Percentiles rank a stretch among this genome's conserved stretches.
These are phyloP conservation scores for Zygotorulaspora chibaensis DNA, from an alignment of 805 yeast genomes.

Conservation along the genomic window DNA sequence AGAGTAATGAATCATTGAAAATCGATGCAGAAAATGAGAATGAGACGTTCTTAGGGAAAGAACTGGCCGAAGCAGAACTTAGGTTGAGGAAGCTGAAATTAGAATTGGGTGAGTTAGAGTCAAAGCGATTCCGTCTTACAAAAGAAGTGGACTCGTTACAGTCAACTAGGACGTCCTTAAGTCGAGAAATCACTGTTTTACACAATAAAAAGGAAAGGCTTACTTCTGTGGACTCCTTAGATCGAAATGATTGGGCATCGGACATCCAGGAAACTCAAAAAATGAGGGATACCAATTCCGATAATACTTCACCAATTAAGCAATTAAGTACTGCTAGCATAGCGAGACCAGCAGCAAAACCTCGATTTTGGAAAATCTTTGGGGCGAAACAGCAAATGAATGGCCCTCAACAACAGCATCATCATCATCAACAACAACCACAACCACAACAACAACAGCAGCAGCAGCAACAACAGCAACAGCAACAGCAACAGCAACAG, in stretches of 20 bases:
- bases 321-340: constrained; percentile 24
- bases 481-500: constrained; percentile 9
- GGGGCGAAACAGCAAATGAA: constrained; percentile 11
- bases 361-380: constrained; percentile 34
- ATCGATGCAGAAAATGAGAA: constrained; percentile 6
- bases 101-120: constrained; percentile 40
- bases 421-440: no score
- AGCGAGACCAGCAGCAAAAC: constrained; percentile 25
- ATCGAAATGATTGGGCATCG: constrained; percentile 6
- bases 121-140: constrained; percentile 41
- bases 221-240: constrained; percentile 17
- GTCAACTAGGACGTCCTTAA: constrained; percentile 44
- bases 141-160: constrained; percentile 52
- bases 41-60: constrained; percentile 17
- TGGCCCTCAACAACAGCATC: constrained; percentile 5
- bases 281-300: constrained; percentile 7
- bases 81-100: constrained; percentile 39
- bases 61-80: constrained; percentile 32
- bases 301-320: constrained; percentile 13
- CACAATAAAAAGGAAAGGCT: constrained; percentile 14
- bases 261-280: constrained; percentile 1
- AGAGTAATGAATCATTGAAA: neutral
- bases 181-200: constrained; percentile 41
- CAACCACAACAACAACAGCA: constrained; percentile 9
- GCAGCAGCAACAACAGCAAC: constrained; percentile 3